Conservation (phyloP, 179 eudicot species). For the Silene noctiflora region DNA sequence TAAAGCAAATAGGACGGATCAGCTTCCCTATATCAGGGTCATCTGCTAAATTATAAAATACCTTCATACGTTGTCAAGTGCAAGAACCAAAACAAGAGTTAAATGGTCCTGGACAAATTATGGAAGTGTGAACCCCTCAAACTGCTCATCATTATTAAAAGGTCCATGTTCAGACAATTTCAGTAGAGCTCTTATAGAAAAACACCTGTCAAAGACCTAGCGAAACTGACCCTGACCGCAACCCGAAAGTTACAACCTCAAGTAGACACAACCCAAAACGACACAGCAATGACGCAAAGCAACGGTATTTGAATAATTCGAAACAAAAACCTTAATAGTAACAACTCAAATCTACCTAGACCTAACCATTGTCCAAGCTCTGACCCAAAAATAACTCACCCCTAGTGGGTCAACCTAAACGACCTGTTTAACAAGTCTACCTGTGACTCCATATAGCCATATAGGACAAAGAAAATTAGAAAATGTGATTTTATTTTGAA, state of each 20-base stretch:
- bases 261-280: not conserved
- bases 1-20: constrained; percentile 11
- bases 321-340: not conserved
- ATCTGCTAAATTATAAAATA: not conserved
- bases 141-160: not conserved
- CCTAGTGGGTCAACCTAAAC: not conserved
- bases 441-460: no score
- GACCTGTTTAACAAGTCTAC: not conserved
- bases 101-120: not conserved
- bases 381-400: not conserved
- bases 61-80: not conserved
- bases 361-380: not conserved
- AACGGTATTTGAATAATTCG: not conserved
- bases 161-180: not conserved
- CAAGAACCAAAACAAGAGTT: not conserved
- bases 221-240: not conserved
- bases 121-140: not conserved
- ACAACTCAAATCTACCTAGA: not conserved
- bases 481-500: not conserved
- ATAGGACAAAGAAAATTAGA: not conserved
- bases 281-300: not conserved
- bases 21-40: not conserved
- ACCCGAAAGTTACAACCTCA: not conserved
- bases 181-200: not conserved
- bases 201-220: not conserved